Evolutionary conservation across 164 flowering plant species (phyloP), one percentile per base, ranked within the genome.

Genomic region (Pachysandra terminalis): DNA sequence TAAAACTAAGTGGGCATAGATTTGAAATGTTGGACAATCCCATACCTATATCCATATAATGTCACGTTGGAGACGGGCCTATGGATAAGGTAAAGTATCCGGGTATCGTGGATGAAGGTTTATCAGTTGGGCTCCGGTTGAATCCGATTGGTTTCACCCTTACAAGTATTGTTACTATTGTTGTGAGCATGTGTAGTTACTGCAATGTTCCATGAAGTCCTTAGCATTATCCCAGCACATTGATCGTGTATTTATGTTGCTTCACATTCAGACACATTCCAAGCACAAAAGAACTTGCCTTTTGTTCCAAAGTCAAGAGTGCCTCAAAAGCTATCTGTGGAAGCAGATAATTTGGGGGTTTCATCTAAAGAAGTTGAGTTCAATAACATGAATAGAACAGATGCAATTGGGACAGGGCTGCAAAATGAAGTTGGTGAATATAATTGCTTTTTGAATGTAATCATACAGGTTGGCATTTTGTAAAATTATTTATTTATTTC

Each of bases 371-470:
- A 72, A 52, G 78, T 63, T 24, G n/a, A 22, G 15, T 45, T 22
- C 25, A 77, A 73, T 55, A 73, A 53, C 48, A 69, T 27, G 59
- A 71, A 66, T 61, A 81, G 57, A 63, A 48, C 53, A 41, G 86
- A 83, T 77, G 57, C 76, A 5, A 76, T 85, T 71, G 98, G 97
- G 55, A 79, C 85, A 9, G 99, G 97, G 45, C 79, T 96, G 73
- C 79, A 82, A 77, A 96, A 96, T 78, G 97, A 88, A 87, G 84
- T 88, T 74, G 99, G 99, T 35, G 99, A 96, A 83, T 96, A 93
- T 73, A 93, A 93, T 76, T 96, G 99, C 76, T 96, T 96, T 81
- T 76, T 96, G 70, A 96, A 96, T 83, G 99, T 96, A 26, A 93
- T 96, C 41, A 96, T 96, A 74, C 99, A 96, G 99, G 99, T 93